Base-by-base conservation (phyloP, 768 basidiomycete genomes). In the Mycena kentingensis region DNA sequence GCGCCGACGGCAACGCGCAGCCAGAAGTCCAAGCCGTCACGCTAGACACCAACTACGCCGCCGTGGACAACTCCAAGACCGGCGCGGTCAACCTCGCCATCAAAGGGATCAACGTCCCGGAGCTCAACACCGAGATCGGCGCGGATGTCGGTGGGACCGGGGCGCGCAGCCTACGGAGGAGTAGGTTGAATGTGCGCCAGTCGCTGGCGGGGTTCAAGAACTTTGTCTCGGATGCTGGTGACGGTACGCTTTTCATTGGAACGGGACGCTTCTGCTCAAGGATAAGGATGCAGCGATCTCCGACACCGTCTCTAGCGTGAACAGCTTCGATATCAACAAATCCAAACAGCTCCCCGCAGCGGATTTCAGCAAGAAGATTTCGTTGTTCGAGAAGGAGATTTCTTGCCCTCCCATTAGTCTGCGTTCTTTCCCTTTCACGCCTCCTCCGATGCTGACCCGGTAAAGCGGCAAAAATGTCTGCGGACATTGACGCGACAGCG, bases 401-500 rank as follows among this genome's bases (percentile, higher is more conserved):
- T 6, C 5, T n/a, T 42, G 41, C 25, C 5, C 7, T 5, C 41
- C 41, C 11, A n/a, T 42, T 24, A 42, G 24, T n/a, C n/a, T n/a
- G n/a, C n/a, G n/a, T n/a, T n/a, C n/a, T n/a, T n/a, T n/a, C n/a
- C n/a, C n/a, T n/a, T n/a, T n/a, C n/a, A n/a, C n/a, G n/a, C n/a
- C n/a, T n/a, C n/a, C n/a, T n/a, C n/a, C n/a, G n/a, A n/a, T n/a
- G n/a, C n/a, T n/a, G n/a, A n/a, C n/a, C n/a, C n/a, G n/a, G n/a
- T n/a, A n/a, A n/a, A n/a, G n/a, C n/a, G n/a, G 41, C 41, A 24
- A 26, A 42, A 27, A 27, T 71, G 10, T 66, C 60, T n/a, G 58
- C 68, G 1, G 67, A 71, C 46, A 55, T 70, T 4, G 58, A 65
- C 19, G 66, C 66, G 5, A 65, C 65, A 24, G 72, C 70, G 3